phyloP scores from a whole-genome alignment of 164 flowering plant species.

The Kingdonia uniflora region DNA sequence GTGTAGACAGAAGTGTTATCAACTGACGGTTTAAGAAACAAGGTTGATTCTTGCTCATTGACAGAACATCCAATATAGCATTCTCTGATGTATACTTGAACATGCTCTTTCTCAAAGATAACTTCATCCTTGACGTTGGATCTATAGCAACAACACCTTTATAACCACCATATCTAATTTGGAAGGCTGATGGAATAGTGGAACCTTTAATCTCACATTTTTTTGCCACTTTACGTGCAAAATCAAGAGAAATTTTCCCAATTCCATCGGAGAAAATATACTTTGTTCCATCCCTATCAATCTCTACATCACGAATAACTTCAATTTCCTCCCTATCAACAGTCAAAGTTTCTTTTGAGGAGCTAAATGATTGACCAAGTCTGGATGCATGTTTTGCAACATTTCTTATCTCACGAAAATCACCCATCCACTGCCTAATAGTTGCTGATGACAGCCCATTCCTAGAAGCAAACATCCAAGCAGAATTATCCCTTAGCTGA shows the following conservation, averaged over 20 bases:
- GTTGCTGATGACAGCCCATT: conserved; percentile 40
- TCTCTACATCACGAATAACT: too few relatives aligned
- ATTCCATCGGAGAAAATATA: conserved; percentile 88
- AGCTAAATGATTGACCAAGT: conserved; percentile 84
- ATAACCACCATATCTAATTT: conserved; percentile 77
- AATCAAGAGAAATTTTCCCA: conserved; percentile 69
- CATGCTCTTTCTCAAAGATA: conserved; percentile 75
- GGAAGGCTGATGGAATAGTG: conserved; percentile 65
- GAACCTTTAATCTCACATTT: conserved; percentile 38
- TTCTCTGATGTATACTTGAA: conserved; percentile 46
- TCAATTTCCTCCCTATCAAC: conserved; percentile 41
- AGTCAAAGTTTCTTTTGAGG: conserved; percentile 60
- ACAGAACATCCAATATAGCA: conserved; percentile 56
- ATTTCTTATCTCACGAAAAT: conserved; percentile 54
- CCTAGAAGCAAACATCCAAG: conserved; percentile 81
- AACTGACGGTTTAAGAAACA: conserved; percentile 76
- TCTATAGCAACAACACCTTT: conserved; percentile 92
- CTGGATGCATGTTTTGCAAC: conserved; percentile 89
- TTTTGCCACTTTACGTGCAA: conserved; percentile 52
- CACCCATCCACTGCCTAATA: conserved; percentile 78
- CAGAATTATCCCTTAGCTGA: conserved; percentile 70
- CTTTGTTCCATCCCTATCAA: conserved; percentile 9
- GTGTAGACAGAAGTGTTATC: conserved; percentile 72
- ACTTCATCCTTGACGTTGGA: conserved; percentile 38
- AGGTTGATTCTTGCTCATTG: conserved; percentile 67